These are phyloP conservation scores for Trametes versicolor DNA, from an alignment of 1,284 basidiomycete genomes.

Conservation along the genomic window DNA sequence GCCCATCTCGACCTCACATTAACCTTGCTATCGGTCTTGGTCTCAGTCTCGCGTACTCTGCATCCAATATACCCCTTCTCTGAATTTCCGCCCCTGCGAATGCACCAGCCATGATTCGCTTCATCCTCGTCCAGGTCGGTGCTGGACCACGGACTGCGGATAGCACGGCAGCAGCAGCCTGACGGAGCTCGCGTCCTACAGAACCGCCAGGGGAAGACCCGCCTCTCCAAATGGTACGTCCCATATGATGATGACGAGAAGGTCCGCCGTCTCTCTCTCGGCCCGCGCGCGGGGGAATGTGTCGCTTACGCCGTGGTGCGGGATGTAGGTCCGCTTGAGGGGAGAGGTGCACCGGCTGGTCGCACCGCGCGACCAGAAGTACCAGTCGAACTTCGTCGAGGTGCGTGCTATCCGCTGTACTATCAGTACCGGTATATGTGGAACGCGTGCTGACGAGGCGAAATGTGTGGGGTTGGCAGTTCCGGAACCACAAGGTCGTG, in stretches of 20 bases:
- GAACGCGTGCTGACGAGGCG: background rate
- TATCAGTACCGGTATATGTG: background rate
- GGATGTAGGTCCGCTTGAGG: conserved; percentile 80
- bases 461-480: conserved; percentile 56
- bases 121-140: conserved; percentile 88
- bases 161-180: background rate
- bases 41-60: background rate
- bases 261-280: conserved; percentile 53
- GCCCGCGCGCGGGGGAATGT: background rate
- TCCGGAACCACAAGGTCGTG: conserved; percentile 94
- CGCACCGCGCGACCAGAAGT: conserved; percentile 98
- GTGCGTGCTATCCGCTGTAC: conserved; percentile 54
- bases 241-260: conserved; percentile 97
- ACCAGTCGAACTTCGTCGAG: conserved; percentile 99
- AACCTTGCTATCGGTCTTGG: background rate
- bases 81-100: no score
- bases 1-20: background rate
- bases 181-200: conserved; percentile 44
- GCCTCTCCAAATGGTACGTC: conserved; percentile 97
- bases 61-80: background rate
- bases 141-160: conserved; percentile 13
- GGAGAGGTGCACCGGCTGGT: conserved; percentile 97
- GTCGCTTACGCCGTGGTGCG: conserved; percentile 5
- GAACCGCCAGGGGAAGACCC: conserved; percentile 98
- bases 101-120: conserved; percentile 78